A percentile compares a stretch with the other conserved stretches of the same genome.
phyloP scores from a whole-genome alignment of 257 asterid species.

The Solanum pennellii region DNA sequence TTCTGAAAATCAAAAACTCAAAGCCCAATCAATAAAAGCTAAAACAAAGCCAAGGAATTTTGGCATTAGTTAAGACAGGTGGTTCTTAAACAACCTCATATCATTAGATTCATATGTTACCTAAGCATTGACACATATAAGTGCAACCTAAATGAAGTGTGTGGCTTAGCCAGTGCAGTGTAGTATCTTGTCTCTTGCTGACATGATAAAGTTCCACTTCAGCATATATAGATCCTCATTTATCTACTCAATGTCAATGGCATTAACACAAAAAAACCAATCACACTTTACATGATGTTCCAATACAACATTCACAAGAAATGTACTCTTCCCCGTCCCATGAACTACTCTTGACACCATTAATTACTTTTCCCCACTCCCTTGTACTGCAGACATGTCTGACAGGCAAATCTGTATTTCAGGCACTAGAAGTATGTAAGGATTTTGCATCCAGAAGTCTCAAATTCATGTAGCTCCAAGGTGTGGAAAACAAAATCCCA shows the following conservation, averaged over 20 bases:
- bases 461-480: not conserved
- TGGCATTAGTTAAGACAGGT: not conserved
- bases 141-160: not conserved
- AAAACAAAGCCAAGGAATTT: not conserved
- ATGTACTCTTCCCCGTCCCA: not conserved
- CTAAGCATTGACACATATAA: not conserved
- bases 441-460: not conserved
- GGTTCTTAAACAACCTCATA: not conserved
- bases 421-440: not conserved
- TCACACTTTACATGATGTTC: not conserved
- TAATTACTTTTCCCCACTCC: not conserved
- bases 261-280: not conserved
- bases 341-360: not conserved
- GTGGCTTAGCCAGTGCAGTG: not conserved
- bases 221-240: not conserved
- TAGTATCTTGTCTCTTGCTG: not conserved
- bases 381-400: not conserved
- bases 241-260: not conserved
- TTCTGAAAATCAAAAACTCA: not conserved
- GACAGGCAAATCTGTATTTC: not conserved
- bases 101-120: not conserved
- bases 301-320: not conserved
- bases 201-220: not conserved
- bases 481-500: not conserved
- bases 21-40: not conserved